A percentile compares a stretch with the other conserved stretches of the same genome.
Conservation (phyloP, 192 early-diverging fungal species). For the Backusella circina region DNA sequence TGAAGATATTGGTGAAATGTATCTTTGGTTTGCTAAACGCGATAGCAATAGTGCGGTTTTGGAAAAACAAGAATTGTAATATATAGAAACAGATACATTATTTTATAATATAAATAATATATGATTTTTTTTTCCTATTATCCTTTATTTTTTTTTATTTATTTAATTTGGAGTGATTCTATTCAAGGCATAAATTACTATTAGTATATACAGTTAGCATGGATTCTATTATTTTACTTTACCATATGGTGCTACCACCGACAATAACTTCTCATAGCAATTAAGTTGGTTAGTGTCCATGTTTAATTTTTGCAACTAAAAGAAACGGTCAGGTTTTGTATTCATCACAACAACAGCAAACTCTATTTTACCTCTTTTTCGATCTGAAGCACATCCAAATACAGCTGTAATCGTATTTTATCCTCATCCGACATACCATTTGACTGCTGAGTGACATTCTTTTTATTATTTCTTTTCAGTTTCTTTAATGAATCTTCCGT, state of each 20-base stretch:
- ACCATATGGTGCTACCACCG: constrained; percentile 9
- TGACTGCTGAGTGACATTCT: constrained; percentile 3
- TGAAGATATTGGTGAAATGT: constrained; percentile 31
- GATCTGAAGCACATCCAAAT: constrained; percentile 48
- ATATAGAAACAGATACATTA: neutral
- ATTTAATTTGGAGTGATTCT: neutral
- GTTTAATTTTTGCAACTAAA: neutral
- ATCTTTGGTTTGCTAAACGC: constrained; percentile 33
- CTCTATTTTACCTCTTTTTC: constrained; percentile 44
- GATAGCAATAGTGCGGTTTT: neutral
- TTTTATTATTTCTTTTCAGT: constrained; percentile 30
- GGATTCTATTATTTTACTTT: neutral
- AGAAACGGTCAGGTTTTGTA: neutral
- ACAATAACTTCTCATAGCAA: neutral
- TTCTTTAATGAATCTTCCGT: constrained; percentile 44
- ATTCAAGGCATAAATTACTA: neutral
- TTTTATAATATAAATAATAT: neutral
- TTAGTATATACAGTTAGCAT: neutral
- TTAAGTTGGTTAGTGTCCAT: constrained; percentile 1
- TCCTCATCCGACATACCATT: constrained; percentile 47
- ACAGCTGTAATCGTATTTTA: constrained; percentile 52
- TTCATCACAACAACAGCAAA: neutral
- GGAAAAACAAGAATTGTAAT: neutral
- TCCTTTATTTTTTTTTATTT: neutral
- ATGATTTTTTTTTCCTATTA: neutral